These are phyloP conservation scores for Serendipita indica DNA, from an alignment of 768 basidiomycete species.

Conservation along the genomic window DNA sequence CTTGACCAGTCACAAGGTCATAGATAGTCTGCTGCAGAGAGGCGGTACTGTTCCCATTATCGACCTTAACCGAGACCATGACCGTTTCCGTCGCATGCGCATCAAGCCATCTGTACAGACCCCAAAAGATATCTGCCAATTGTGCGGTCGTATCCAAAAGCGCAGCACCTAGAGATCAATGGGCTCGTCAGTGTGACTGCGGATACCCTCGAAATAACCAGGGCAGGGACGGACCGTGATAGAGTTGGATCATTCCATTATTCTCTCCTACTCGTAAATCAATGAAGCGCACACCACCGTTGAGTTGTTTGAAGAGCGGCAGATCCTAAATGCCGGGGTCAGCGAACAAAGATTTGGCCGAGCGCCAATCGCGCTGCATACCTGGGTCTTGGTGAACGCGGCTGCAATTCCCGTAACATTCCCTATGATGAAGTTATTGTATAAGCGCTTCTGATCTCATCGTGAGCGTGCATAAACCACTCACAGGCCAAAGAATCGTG, in stretches of 20 bases:
- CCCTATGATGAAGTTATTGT: not conserved
- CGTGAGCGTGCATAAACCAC: not conserved
- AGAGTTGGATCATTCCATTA: slow-evolving; percentile 4
- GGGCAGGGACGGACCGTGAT: not conserved
- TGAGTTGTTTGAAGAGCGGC: slow-evolving; percentile 5
- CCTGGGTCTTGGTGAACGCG: slow-evolving; percentile 3
- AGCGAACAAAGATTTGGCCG: no score
- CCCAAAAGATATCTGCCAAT: slow-evolving; percentile 4
- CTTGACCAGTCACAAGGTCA: slow-evolving; percentile 1
- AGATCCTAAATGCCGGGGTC: not conserved
- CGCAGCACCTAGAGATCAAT: not conserved
- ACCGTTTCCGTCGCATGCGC: slow-evolving; percentile 7
- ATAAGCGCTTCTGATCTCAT: no score
- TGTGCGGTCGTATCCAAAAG: slow-evolving; percentile 4
- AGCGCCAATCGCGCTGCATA: not conserved
- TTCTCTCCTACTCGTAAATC: slow-evolving; percentile 4
- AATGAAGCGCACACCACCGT: slow-evolving; percentile 1
- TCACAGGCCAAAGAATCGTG: not conserved
- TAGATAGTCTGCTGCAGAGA: not conserved
- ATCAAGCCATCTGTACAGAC: slow-evolving; percentile 6
- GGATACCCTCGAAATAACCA: no score
- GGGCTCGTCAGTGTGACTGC: not conserved
- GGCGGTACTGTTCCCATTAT: slow-evolving; percentile 3
- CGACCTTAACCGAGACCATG: slow-evolving; percentile 2
- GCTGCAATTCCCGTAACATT: slow-evolving; percentile 4